Evolutionary conservation across 116 monocot species (phyloP), one percentile per base, ranked within the genome.

Genomic region (Phalaenopsis hybrid): DNA sequence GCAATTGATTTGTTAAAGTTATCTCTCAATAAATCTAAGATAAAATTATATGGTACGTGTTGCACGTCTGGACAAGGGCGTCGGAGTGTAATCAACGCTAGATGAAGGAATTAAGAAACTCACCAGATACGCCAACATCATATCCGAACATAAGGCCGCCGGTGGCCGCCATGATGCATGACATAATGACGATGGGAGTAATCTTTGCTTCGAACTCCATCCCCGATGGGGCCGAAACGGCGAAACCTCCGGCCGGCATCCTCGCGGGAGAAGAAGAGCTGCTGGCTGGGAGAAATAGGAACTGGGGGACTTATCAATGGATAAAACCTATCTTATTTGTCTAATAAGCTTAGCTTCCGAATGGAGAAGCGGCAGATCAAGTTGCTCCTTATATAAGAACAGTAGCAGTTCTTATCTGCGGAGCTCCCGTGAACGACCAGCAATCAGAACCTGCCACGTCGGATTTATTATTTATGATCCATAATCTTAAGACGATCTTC

Each of bases 121-220:
- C 15, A 95, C 96, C 96, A 25, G 96, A 94, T 21, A 96, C 85
- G 16, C 96, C 96, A 10, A 93, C 90, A 78, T 96, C 96, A 82
- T 96, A 96, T 0, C 96, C 96, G 59, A 96, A 90, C 96, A 96
- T 96, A 57, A 96, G 82, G 0, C 96, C 96, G 8, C 96, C 96
- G 57, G 94, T 94, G 72, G 96, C 90, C 3, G 94, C 94, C 94
- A 94, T 89, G 79, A 93, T 74, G 87, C 94, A 96, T 5, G 94
- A 96, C 15, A 96, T 76, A 73, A 96, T 81, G 31, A 96, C 96
- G 52, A 96, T 59, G 23, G 90, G 88, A 44, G 96, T 96, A 49
- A 96, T 94, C 87, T 89, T 94, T 16, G 89, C 96, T 85, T 96
- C 93, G 77, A 93, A 91, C 67, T 90, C 77, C 34, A 21, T 46